These are phyloP conservation scores for Avena eriantha DNA, from an alignment of 176 grass and related monocot genomes.

Conservation along the genomic window DNA sequence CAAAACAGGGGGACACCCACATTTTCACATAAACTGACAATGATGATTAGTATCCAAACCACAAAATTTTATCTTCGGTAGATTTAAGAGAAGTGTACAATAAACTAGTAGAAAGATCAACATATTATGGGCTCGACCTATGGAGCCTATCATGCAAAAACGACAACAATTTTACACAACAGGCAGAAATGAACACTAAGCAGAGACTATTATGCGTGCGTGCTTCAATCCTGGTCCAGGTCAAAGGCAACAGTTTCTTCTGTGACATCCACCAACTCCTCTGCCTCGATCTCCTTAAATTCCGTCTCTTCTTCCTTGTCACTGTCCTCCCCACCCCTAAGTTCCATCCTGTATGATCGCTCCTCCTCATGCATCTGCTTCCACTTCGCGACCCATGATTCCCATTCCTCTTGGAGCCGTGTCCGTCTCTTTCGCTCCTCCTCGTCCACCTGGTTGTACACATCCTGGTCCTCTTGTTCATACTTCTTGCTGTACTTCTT, in stretches of 20 bases:
- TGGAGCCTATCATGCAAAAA: slow-evolving; percentile 27
- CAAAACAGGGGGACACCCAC: neutral
- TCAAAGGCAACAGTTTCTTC: slow-evolving; percentile 74
- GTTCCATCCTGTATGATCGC: slow-evolving; percentile 48
- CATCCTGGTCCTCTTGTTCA: slow-evolving; percentile 82
- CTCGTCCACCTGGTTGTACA: slow-evolving; percentile 63
- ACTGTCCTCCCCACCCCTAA: slow-evolving; percentile 73
- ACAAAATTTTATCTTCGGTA: slow-evolving; percentile 37
- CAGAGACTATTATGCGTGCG: slow-evolving; percentile 4
- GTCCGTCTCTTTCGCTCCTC: slow-evolving; percentile 74
- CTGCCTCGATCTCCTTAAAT: slow-evolving; percentile 87
- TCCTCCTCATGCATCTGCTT: slow-evolving; percentile 81
- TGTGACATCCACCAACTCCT: slow-evolving; percentile 64
- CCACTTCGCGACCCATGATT: slow-evolving; percentile 76
- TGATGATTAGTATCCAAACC: slow-evolving; percentile 36
- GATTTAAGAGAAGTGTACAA: slow-evolving; percentile 28
- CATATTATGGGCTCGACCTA: slow-evolving; percentile 36
- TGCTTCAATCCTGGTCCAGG: slow-evolving; percentile 61
- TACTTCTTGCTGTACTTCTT: slow-evolving; percentile 89
- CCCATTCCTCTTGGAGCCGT: slow-evolving; percentile 81
- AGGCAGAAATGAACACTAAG: neutral
- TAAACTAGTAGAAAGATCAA: slow-evolving; percentile 26
- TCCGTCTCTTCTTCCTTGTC: slow-evolving; percentile 88
- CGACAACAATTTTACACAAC: neutral
- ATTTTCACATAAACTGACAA: neutral